Evolutionary conservation across 1,139 yeast species (phyloP), one percentile per base, ranked within the genome.

Genomic region (Meyerozyma carpophila): DNA sequence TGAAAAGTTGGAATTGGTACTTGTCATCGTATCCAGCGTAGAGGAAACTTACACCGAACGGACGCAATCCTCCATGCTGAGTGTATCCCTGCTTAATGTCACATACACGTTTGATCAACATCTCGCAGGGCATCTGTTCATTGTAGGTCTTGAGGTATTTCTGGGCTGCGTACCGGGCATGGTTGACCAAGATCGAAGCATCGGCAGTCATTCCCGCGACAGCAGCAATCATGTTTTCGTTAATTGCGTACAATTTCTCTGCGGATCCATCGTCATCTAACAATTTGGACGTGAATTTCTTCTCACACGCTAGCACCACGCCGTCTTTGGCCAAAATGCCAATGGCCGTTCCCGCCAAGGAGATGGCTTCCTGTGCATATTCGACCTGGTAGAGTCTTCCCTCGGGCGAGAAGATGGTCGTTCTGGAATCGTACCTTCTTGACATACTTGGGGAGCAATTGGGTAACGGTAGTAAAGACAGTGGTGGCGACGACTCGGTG

Each of bases 201-300:
- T 94, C 99, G 1, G 98, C 94, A 39, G 94, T 94, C 82, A 93
- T 84, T 41, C 99, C 99, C 1, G 99, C 98, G 31, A 94, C 99
- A 1, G 98, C 96, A 56, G 95, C 89, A 42, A 91, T 77, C 74
- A 85, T 85, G 57, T 84, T 82, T 63, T 77, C 69, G 65, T 85
- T 88, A 59, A 93, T 70, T 34, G 82, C 78, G 66, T 91, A 93
- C 68, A 94, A 78, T 67, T 93, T 93, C 67, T 93, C 99, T 36
- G 96, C 90, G 26, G 89, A 79, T 25, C 93, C 86, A 62, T 91
- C 98, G 66, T 90, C 95, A 65, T 94, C 98, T 50, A 93, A 78
- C 54, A 93, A 75, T 60, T 91, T 90, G 50, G 93, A 82, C 32
- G 97, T 90, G 44, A 91, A 93, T 65, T 93, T 93, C 68, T 93